Evolutionary conservation across 495 filamentous ascomycete genomes (phyloP).

Genomic region (Penicillium herquei): DNA sequence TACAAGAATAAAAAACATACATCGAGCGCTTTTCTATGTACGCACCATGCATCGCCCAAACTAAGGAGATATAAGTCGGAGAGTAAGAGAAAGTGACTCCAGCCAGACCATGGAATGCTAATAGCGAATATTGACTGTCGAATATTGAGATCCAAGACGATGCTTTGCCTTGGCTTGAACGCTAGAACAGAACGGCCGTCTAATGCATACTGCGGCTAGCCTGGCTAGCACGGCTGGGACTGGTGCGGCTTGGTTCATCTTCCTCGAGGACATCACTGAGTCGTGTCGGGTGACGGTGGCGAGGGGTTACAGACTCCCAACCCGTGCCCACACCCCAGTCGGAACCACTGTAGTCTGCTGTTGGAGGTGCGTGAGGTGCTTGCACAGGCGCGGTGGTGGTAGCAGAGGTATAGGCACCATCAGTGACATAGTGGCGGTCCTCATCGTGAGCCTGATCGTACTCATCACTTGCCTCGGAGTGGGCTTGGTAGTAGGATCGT

Average conservation of each 20-base stretch:
- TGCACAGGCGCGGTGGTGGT: constrained; percentile 31
- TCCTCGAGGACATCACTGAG: constrained; percentile 91
- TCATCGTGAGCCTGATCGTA: constrained; percentile 46
- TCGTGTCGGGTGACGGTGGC: constrained; percentile 92
- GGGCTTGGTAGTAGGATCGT: constrained; percentile 37
- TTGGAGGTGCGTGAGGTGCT: constrained; percentile 28
- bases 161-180: not conserved
- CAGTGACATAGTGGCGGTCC: constrained; percentile 42
- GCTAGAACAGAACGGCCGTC: constrained; percentile 3
- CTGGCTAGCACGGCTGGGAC: constrained; percentile 53
- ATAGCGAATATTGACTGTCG: not conserved
- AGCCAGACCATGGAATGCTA: too few species aligned
- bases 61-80: not conserved
- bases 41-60: constrained; percentile 4
- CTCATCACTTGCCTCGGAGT: constrained; percentile 53
- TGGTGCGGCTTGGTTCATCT: constrained; percentile 59
- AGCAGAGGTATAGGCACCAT: constrained; percentile 43
- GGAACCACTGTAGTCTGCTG: constrained; percentile 55
- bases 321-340: constrained; percentile 63
- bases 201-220: constrained; percentile 40
- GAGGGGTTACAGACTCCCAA: constrained; percentile 74
- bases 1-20: not conserved
- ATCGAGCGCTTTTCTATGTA: constrained; percentile 12
- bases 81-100: not conserved
- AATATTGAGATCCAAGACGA: not conserved